These are phyloP conservation scores for Pleurotus ostreatus DNA, from an alignment of 768 basidiomycete species.

Conservation along the genomic window DNA sequence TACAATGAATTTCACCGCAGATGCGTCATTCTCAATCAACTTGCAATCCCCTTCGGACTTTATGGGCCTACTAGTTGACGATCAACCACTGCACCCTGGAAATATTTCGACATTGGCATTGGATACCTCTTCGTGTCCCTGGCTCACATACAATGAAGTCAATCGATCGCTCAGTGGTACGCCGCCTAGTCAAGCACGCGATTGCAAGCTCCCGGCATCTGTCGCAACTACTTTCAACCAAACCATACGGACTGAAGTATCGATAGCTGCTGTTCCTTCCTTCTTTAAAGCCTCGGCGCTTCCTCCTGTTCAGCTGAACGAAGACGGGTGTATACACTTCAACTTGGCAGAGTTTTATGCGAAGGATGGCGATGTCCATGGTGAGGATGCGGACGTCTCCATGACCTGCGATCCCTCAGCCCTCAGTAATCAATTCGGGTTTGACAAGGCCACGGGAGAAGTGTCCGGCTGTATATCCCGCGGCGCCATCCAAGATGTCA, in stretches of 20 bases:
- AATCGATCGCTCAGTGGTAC: constrained; percentile 61
- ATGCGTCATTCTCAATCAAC: constrained; percentile 46
- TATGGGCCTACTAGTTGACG: constrained; percentile 61
- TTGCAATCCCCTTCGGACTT: constrained; percentile 56
- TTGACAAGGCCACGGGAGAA: constrained; percentile 39
- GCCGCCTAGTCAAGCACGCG: constrained; percentile 43
- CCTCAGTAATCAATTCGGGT: constrained; percentile 47
- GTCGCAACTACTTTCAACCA: constrained; percentile 67
- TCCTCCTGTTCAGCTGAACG: constrained; percentile 51
- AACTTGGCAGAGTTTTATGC: constrained; percentile 54
- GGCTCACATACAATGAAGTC: constrained; percentile 57
- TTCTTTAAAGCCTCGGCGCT: constrained; percentile 62
- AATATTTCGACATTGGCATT: constrained; percentile 57
- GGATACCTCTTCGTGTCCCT: constrained; percentile 54
- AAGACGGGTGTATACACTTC: constrained; percentile 49
- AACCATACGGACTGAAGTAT: constrained; percentile 56
- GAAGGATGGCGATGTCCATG: constrained; percentile 36
- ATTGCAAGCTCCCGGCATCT: constrained; percentile 25
- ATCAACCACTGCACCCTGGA: constrained; percentile 45
- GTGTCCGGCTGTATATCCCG: constrained; percentile 56
- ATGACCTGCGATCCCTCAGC: constrained; percentile 50
- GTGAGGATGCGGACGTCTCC: constrained; percentile 47
- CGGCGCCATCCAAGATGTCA: constrained; percentile 24
- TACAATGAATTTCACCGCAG: constrained; percentile 68
- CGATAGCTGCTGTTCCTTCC: constrained; percentile 65